phyloP scores from a whole-genome alignment of 2,329 filamentous ascomycete genomes.

The Fusarium graminum region DNA sequence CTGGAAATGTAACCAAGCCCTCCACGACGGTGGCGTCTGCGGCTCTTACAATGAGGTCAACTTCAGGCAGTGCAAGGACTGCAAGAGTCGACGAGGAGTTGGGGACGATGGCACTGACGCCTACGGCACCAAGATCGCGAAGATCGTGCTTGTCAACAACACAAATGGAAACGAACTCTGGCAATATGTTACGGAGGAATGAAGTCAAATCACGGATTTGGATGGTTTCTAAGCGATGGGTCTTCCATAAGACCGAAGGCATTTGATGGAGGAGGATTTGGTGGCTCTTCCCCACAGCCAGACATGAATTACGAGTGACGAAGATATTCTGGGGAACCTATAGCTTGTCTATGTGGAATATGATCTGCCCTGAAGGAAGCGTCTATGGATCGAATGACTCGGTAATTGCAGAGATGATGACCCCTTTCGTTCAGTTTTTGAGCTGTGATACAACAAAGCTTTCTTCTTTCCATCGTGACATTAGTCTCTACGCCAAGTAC shows the following conservation, averaged over 20 bases:
- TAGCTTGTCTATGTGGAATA: background rate
- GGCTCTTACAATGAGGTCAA: slow-evolving; percentile 24
- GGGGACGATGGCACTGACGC: slow-evolving; percentile 33
- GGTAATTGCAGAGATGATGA: background rate
- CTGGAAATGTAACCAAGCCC: slow-evolving; percentile 34
- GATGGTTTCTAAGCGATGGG: background rate
- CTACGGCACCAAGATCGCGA: slow-evolving; percentile 31
- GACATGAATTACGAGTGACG: slow-evolving; percentile 4
- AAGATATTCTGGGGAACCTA: background rate
- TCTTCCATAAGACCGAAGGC: background rate
- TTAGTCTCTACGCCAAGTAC: background rate
- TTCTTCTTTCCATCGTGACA: no score
- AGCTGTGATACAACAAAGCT: background rate
- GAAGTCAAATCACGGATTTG: background rate
- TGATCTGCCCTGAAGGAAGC: background rate
- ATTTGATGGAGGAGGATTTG: background rate
- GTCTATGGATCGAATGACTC: background rate
- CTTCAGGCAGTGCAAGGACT: slow-evolving; percentile 30
- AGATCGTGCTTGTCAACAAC: slow-evolving; percentile 23
- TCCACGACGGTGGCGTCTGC: slow-evolving; percentile 24
- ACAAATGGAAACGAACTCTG: slow-evolving; percentile 29
- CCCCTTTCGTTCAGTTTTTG: background rate
- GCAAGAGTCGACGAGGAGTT: slow-evolving; percentile 30
- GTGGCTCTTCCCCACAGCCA: background rate
- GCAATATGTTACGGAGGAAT: slow-evolving; percentile 17